These are phyloP conservation scores for Entelexis paramagnoliae DNA, from an alignment of 1,139 yeast genomes.

Conservation along the genomic window DNA sequence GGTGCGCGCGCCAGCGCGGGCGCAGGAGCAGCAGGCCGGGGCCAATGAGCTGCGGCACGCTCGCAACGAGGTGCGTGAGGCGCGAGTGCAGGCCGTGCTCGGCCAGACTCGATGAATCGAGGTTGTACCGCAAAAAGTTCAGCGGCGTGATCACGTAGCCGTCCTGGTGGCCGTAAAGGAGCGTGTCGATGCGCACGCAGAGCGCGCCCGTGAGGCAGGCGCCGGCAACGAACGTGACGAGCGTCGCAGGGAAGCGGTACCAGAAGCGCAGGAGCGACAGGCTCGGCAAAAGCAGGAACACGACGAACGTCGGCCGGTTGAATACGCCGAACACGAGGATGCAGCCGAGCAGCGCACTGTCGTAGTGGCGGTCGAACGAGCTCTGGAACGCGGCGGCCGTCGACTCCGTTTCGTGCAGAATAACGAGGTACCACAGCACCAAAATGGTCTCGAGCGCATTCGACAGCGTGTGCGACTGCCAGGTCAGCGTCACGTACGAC, in stretches of 20 bases:
- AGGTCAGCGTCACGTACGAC: constrained; percentile 68
- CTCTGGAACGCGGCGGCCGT: constrained; percentile 21
- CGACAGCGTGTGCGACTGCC: constrained; percentile 81
- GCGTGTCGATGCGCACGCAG: constrained; percentile 45
- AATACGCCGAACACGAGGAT: constrained; percentile 59
- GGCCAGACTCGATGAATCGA: constrained; percentile 48
- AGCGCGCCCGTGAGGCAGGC: constrained; percentile 31
- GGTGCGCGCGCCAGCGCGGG: constrained; percentile 27
- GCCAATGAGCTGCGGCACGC: constrained; percentile 72
- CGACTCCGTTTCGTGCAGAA: constrained; percentile 31
- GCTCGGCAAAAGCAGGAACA: constrained; percentile 58
- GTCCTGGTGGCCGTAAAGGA: constrained; percentile 26
- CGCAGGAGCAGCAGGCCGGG: constrained; percentile 46
- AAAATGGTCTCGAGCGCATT: constrained; percentile 74
- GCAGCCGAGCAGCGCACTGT: constrained; percentile 41
- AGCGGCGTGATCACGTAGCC: constrained; percentile 54
- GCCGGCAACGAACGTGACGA: constrained; percentile 26
- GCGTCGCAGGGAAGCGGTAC: constrained; percentile 25
- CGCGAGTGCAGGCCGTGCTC: constrained; percentile 76
- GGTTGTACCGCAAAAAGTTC: constrained; percentile 67
- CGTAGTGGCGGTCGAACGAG: constrained; percentile 27
- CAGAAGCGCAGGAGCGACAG: constrained; percentile 27
- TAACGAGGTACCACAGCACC: constrained; percentile 46
- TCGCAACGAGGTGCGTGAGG: constrained; percentile 61
- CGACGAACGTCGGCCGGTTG: constrained; percentile 75